Evolutionary conservation across 2,329 filamentous ascomycete species (phyloP).

Genomic region (Talaromyces sp.): DNA sequence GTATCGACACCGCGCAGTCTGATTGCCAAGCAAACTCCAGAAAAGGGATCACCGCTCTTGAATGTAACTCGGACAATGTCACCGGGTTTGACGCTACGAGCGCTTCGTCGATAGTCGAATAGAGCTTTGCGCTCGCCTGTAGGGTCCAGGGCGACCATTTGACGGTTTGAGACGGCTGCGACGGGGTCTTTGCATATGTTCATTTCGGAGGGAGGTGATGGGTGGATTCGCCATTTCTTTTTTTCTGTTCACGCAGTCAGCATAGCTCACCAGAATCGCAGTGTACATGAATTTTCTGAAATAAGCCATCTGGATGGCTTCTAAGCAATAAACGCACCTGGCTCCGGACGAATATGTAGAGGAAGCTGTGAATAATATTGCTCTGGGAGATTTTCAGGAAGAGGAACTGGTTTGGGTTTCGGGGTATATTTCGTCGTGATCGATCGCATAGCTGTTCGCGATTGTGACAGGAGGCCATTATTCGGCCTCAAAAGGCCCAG

Average conservation of each 20-base stretch:
- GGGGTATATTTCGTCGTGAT: constrained; percentile 48
- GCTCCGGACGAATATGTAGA: constrained; percentile 31
- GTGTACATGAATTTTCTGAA: not conserved
- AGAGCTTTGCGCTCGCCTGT: constrained; percentile 75
- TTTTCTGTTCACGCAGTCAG: constrained; percentile 25
- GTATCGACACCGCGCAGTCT: constrained; percentile 84
- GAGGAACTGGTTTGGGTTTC: constrained; percentile 35
- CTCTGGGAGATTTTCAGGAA: constrained; percentile 39
- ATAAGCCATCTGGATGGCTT: not conserved
- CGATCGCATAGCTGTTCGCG: constrained; percentile 43
- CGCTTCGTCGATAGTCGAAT: constrained; percentile 67
- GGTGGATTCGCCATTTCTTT: constrained; percentile 52
- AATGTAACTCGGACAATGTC: constrained; percentile 89
- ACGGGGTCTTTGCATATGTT: constrained; percentile 57
- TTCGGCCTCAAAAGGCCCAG: constrained; percentile 65
- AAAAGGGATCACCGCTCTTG: constrained; percentile 79
- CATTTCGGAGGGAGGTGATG: constrained; percentile 37
- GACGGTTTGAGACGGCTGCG: constrained; percentile 58
- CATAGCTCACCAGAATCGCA: not conserved
- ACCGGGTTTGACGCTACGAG: constrained; percentile 73
- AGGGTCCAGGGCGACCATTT: constrained; percentile 74
- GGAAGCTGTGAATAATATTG: constrained; percentile 42
- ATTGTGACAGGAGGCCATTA: constrained; percentile 30
- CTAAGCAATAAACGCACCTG: constrained; percentile 25
- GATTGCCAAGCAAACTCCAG: constrained; percentile 82